Conservation (phyloP, 768 basidiomycete species). For the Leucocoprinus birnbaumii region DNA sequence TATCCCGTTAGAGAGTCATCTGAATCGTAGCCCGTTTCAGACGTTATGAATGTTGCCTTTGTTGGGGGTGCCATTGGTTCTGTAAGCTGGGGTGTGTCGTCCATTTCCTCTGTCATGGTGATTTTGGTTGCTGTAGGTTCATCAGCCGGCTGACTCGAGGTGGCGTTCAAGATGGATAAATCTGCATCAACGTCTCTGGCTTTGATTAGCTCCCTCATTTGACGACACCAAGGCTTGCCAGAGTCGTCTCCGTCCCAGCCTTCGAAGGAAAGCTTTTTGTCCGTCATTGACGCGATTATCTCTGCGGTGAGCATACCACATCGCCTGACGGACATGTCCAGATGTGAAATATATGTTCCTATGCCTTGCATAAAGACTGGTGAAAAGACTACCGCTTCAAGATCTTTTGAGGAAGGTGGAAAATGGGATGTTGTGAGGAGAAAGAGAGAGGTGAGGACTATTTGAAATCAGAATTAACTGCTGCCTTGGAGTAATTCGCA, state of each 20-base stretch:
- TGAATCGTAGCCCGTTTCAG: conserved; percentile 56
- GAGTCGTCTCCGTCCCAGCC: conserved; percentile 80
- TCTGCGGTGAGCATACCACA: conserved; percentile 95
- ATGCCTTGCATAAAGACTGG: conserved; percentile 66
- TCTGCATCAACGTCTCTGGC: conserved; percentile 51
- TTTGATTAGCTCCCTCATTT: conserved; percentile 50
- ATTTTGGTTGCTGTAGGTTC: neutral
- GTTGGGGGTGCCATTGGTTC: conserved; percentile 5
- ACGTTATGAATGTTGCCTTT: conserved; percentile 20
- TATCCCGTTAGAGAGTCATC: conserved; percentile 87
- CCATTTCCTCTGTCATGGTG: neutral
- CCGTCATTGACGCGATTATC: conserved; percentile 57
- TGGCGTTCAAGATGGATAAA: conserved; percentile 10
- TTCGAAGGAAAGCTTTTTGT: conserved; percentile 73
- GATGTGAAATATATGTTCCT: conserved; percentile 73
- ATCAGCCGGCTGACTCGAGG: neutral
- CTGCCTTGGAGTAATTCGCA: too few species aligned
- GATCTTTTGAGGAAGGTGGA: conserved; percentile 41
- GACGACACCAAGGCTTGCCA: conserved; percentile 62
- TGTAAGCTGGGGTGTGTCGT: conserved; percentile 9
- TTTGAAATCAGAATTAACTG: conserved; percentile 10
- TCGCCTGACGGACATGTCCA: conserved; percentile 71
- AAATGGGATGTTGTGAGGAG: conserved; percentile 65
- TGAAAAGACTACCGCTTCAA: conserved; percentile 48
- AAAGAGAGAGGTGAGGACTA: conserved; percentile 75